Base-by-base conservation (phyloP, 495 filamentous ascomycete genomes). In the Evansstolkia leycettana region DNA sequence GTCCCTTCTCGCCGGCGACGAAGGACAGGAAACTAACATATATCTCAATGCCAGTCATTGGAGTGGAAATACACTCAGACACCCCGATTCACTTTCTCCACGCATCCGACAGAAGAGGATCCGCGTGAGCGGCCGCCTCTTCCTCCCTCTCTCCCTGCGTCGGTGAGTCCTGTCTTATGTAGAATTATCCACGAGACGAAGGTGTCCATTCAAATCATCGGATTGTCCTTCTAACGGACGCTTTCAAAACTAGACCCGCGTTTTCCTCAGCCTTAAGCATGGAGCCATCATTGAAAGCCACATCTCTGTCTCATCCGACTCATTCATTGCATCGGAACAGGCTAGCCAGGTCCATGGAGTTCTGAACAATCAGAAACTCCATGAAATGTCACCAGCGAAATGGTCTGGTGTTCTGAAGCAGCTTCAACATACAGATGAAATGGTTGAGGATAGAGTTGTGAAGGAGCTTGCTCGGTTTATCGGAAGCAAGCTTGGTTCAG, bases 61-160 rank as follows among this genome's bases (percentile, higher is more conserved):
- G 76, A 80, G 9, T 93, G 84, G 83, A 78, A 80, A 44, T 92
- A 78, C 52, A 70, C 67, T 2, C 84, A 93, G 54, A 94, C 87
- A 13, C 87, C 87, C 0, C 74, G 79, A 46, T 94, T 95, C 51
- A 80, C 72, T 16, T 79, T 93, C 31, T 76, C 73, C 5, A 75
- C 69, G 13, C 62, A 67, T 41, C 46, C 55, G 2, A 71, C 60
- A 8, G 63, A 70, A 28, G 69, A 70, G 0, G 75, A 80, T 43
- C 62, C 64, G 11, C 62, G 73, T 8, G 61, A 62, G 31, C 55
- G 73, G 31, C 66, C 71, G 10, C 46, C 58, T 6, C 36, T 70
- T 28, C 67, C 65, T 6, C 26, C 52, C 6, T 55, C 52, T n/a
- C 45, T 67, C 6, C 62, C 61, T 15, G 35, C 48, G 28, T 54